Evolutionary conservation across 345 rosid species (phyloP), one percentile per base, ranked within the genome.

Genomic region (Lepidium didymum): DNA sequence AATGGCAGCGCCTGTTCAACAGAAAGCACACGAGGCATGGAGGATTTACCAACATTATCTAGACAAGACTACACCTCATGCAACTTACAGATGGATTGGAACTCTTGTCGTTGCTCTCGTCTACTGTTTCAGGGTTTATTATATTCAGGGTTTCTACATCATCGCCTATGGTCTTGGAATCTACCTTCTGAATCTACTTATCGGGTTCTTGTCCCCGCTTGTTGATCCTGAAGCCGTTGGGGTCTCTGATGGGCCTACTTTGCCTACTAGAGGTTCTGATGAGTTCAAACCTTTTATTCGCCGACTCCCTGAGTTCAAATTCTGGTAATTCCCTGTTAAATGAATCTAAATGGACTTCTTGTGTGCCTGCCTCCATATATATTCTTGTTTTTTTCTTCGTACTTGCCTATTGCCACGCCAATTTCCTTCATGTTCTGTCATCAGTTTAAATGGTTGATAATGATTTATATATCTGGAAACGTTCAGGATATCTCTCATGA

Each of bases 221-320:
- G 92, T 87, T 66, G 97, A 90, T 78, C 98, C 98, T 15, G 97
- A 90, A 73, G 38, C 85, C 2, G 13, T 15, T 62, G 94, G 89
- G 21, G 77, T 36, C 49, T 79, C 91, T 8, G 92, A 87, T 72
- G 96, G 94, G n/a, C 87, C 98, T 75, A 41, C 79, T 33, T 77
- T 93, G 67, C 98, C 98, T 1, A 93, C 98, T 10, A 88, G 87
- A 78, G 94, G 92, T 59, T 93, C 98, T 43, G 97, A 93, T 72
- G 98, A 93, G 79, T 93, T 93, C 83, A 90, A 87, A 84, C 97
- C 97, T 2, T 93, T 90, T 73, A 88, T 93, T 73, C 94, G 97
- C 50, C 82, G 98, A 5, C 94, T 93, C 40, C 98, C 97, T 0
- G 97, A 93, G 87, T 93, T 93, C 72, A 93, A 93, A 77, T 90